These are phyloP conservation scores for Eucalyptus victrix DNA, from an alignment of 345 rosid species.

Conservation along the genomic window DNA sequence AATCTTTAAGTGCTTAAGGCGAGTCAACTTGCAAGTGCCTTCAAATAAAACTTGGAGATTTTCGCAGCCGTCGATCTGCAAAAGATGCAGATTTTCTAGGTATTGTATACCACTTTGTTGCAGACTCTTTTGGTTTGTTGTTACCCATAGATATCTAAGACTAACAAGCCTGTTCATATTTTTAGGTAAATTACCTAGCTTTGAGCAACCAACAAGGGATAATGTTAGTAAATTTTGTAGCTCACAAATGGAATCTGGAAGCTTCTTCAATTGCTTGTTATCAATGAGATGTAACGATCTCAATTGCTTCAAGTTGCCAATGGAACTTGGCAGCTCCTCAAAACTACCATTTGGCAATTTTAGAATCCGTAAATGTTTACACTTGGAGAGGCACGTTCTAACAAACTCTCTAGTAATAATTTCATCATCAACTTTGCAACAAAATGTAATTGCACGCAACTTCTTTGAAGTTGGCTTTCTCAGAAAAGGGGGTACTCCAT, in stretches of 20 bases:
- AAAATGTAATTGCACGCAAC: neutral
- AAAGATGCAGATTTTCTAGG: accelerated
- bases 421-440: accelerated
- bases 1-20: accelerated
- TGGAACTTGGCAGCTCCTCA: neutral
- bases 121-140: neutral
- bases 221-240: neutral
- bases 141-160: accelerated
- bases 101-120: neutral
- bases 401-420: neutral
- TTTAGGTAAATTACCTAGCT: neutral
- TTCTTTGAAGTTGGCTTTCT: neutral
- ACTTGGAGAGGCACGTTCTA: neutral
- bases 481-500: neutral
- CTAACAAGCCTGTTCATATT: neutral
- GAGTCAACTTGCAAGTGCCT: neutral
- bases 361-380: neutral
- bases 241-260: neutral
- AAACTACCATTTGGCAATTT: neutral
- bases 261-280: neutral
- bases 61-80: accelerated
- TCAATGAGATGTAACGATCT: accelerated
- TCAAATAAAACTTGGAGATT: neutral
- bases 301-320: neutral
- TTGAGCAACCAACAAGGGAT: accelerated